phyloP scores from a whole-genome alignment of 1,284 basidiomycete species.

The Heterobasidion occidentale region DNA sequence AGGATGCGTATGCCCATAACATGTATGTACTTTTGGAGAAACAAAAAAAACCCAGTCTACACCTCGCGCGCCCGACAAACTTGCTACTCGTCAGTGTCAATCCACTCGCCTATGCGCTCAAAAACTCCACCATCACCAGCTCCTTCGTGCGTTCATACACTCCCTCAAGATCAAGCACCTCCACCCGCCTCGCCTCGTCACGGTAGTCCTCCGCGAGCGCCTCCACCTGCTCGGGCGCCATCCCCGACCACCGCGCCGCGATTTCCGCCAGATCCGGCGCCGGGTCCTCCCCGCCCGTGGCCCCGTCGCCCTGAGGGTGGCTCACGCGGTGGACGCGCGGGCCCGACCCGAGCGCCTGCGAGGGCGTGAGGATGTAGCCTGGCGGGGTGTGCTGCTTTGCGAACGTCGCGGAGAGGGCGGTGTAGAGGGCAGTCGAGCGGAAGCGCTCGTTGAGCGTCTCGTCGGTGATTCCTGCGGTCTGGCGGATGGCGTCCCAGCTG shows the following conservation, averaged over 20 bases:
- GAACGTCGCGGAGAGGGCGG: slow-evolving; percentile 45
- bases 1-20: too few relatives aligned
- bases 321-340: too few relatives aligned
- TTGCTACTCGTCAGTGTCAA: background rate
- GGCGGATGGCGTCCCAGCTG: slow-evolving; percentile 68
- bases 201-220: slow-evolving; percentile 50
- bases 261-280: slow-evolving; percentile 52
- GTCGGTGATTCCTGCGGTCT: slow-evolving; percentile 64
- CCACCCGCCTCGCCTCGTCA: slow-evolving; percentile 47
- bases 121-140: slow-evolving; percentile 39
- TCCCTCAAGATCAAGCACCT: slow-evolving; percentile 47
- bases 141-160: slow-evolving; percentile 54
- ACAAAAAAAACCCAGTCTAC: background rate
- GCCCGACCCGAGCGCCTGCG: slow-evolving; percentile 29
- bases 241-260: slow-evolving; percentile 59
- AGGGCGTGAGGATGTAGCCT: slow-evolving; percentile 44
- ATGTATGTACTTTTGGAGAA: background rate
- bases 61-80: background rate
- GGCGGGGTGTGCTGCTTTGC: slow-evolving; percentile 32
- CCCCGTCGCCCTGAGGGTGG: too few relatives aligned
- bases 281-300: slow-evolving; percentile 6
- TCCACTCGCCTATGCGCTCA: slow-evolving; percentile 11
- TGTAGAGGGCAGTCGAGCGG: slow-evolving; percentile 61
- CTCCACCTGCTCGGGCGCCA: slow-evolving; percentile 54
- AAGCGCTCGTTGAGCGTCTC: slow-evolving; percentile 60